Percentiles rank a stretch among this genome's conserved stretches.
These are phyloP conservation scores for Conringia planisiliqua DNA, from an alignment of 345 rosid species.

Conservation along the genomic window DNA sequence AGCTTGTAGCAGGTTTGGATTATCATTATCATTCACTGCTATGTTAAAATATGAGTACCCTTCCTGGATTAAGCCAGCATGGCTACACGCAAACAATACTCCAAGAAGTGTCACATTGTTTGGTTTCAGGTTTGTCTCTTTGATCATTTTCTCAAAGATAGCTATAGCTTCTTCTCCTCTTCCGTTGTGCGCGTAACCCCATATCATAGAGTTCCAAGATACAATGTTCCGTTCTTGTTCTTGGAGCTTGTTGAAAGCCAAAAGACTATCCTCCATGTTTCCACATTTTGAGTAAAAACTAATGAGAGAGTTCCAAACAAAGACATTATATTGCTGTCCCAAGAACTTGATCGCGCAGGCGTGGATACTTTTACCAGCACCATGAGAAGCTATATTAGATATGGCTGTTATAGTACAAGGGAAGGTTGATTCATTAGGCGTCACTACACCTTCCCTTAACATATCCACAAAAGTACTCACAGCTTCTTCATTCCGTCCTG, in stretches of 20 bases:
- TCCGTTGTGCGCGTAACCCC: slow-evolving; percentile 81
- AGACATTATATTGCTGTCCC: slow-evolving; percentile 38
- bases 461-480: slow-evolving; percentile 59
- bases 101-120: slow-evolving; percentile 66
- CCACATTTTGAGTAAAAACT: slow-evolving; percentile 87
- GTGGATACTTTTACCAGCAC: slow-evolving; percentile 68
- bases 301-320: slow-evolving; percentile 58
- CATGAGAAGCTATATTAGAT: slow-evolving; percentile 66
- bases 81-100: slow-evolving; percentile 74
- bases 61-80: slow-evolving; percentile 62
- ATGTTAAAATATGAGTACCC: slow-evolving; percentile 59
- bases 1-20: slow-evolving; percentile 44
- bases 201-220: slow-evolving; percentile 77
- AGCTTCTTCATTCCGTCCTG: slow-evolving; percentile 73
- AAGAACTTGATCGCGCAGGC: slow-evolving; percentile 58
- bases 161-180: slow-evolving; percentile 62
- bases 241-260: slow-evolving; percentile 44
- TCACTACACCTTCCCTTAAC: slow-evolving; percentile 55
- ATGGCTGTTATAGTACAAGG: slow-evolving; percentile 55
- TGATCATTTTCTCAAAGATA: slow-evolving; percentile 48
- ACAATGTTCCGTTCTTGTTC: slow-evolving; percentile 41
- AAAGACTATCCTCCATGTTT: slow-evolving; percentile 61
- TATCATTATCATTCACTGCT: slow-evolving; percentile 29
- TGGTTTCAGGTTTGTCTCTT: slow-evolving; percentile 43
- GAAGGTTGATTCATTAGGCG: slow-evolving; percentile 57